These are phyloP conservation scores for Pseudogymnoascus sp. DNA, from an alignment of 2,329 filamentous ascomycete genomes.

Conservation along the genomic window DNA sequence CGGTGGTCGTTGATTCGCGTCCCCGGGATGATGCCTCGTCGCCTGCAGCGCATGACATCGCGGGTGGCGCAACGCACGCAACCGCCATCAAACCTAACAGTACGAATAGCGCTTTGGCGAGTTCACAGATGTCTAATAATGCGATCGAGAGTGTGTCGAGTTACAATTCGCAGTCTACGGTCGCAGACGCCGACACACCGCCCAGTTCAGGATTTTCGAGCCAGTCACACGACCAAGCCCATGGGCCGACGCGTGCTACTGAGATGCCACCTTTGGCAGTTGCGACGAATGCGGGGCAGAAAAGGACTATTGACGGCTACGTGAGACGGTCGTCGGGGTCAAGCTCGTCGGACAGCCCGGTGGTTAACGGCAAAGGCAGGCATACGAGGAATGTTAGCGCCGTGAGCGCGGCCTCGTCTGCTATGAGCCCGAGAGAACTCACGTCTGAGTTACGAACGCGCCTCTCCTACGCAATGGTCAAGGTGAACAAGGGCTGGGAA, in stretches of 20 bases:
- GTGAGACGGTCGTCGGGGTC: constrained; percentile 53
- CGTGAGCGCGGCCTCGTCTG: constrained; percentile 52
- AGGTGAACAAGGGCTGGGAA: constrained; percentile 86
- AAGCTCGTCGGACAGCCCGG: constrained; percentile 32
- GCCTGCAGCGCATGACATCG: constrained; percentile 17
- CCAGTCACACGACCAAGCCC: constrained; percentile 12
- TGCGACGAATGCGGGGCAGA: constrained; percentile 41
- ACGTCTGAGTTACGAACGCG: constrained; percentile 66
- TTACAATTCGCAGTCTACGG: constrained; percentile 14
- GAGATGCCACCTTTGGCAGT: constrained; percentile 8
- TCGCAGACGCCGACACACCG: constrained; percentile 11
- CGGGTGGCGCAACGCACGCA: constrained; percentile 21
- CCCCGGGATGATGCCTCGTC: constrained; percentile 17
- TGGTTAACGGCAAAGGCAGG: constrained; percentile 29
- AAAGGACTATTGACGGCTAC: constrained; percentile 69
- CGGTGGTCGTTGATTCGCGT: constrained; percentile 12
- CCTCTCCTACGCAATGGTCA: constrained; percentile 87
- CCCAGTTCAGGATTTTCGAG: constrained; percentile 8
- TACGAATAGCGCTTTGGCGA: background rate
- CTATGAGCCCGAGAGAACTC: constrained; percentile 51
- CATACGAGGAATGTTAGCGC: constrained; percentile 68
- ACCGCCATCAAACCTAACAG: constrained; percentile 19
- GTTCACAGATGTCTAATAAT: background rate
- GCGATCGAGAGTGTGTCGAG: background rate
- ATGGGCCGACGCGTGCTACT: constrained; percentile 9